A percentile compares a stretch with the other conserved stretches of the same genome.
phyloP scores from a whole-genome alignment of 1,284 basidiomycete genomes.

The Puccinia coronata region DNA sequence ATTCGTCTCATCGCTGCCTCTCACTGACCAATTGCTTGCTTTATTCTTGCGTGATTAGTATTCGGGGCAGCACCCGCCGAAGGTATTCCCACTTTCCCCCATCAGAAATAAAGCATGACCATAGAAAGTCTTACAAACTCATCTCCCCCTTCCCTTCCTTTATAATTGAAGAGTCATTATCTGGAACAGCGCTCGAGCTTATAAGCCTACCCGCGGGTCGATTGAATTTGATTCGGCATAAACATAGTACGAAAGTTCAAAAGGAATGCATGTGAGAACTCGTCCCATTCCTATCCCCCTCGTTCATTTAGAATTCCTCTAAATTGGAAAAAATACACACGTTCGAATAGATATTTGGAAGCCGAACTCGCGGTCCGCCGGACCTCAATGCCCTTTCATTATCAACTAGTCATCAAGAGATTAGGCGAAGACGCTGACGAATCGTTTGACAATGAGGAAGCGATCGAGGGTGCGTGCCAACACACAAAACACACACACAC shows the following conservation, averaged over 20 bases:
- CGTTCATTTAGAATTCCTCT: no score
- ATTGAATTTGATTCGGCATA: constrained; percentile 82
- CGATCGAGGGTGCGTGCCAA: constrained; percentile 57
- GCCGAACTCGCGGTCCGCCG: constrained; percentile 92
- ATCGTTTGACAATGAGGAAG: constrained; percentile 87
- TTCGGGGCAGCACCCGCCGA: neutral
- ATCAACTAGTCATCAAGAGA: constrained; percentile 91
- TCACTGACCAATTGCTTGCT: no score
- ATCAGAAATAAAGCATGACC: neutral
- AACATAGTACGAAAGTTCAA: constrained; percentile 80
- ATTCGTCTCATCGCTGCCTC: no score
- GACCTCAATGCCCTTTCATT: constrained; percentile 77
- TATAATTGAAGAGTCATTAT: neutral
- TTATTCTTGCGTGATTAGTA: no score
- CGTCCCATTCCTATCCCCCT: neutral
- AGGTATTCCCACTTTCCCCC: neutral
- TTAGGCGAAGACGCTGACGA: constrained; percentile 96
- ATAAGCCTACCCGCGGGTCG: constrained; percentile 92
- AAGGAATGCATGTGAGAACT: constrained; percentile 91
- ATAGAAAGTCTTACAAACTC: neutral
- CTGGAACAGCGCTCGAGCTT: constrained; percentile 65
- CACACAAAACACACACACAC: neutral
- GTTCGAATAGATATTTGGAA: constrained; percentile 75
- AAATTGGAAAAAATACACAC: neutral
- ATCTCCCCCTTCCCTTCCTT: neutral